Percentiles rank a stretch among this genome's conserved stretches.
phyloP scores from a whole-genome alignment of 2,329 filamentous ascomycete species.

The Phialocephala sp. region DNA sequence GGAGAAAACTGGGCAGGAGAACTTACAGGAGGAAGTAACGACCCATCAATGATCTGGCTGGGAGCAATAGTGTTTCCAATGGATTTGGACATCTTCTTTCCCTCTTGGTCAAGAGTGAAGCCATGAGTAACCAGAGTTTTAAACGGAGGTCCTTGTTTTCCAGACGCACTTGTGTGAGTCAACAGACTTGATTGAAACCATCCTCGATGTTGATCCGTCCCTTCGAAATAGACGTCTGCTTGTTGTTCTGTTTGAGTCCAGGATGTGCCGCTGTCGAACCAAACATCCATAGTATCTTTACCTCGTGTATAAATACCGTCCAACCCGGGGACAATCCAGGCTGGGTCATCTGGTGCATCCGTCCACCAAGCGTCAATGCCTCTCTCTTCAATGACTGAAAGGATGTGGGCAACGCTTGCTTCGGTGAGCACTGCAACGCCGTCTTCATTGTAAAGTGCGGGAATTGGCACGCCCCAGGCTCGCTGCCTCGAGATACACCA shows the following conservation, averaged over 20 bases:
- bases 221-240: constrained; percentile 91
- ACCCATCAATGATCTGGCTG: constrained; percentile 82
- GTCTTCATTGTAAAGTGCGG: constrained; percentile 78
- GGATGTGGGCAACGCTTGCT: constrained; percentile 83
- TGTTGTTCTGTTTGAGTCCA: constrained; percentile 67
- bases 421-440: constrained; percentile 80
- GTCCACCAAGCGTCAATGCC: constrained; percentile 96
- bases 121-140: constrained; percentile 92
- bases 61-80: constrained; percentile 87
- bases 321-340: constrained; percentile 76
- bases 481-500: constrained; percentile 98
- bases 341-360: constrained; percentile 73
- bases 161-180: constrained; percentile 67
- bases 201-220: constrained; percentile 92
- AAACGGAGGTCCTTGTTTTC: constrained; percentile 68
- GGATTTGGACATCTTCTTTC: constrained; percentile 99
- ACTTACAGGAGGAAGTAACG: constrained; percentile 66
- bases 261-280: constrained; percentile 97
- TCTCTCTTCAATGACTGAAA: constrained; percentile 74
- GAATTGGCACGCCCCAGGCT: constrained; percentile 96
- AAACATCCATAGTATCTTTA: constrained; percentile 97
- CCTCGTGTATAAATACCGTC: constrained; percentile 71
- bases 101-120: constrained; percentile 85
- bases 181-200: constrained; percentile 98
- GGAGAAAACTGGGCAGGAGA: not conserved